phyloP scores from a whole-genome alignment of 1,284 basidiomycete species.

The Fereydounia khargensis region DNA sequence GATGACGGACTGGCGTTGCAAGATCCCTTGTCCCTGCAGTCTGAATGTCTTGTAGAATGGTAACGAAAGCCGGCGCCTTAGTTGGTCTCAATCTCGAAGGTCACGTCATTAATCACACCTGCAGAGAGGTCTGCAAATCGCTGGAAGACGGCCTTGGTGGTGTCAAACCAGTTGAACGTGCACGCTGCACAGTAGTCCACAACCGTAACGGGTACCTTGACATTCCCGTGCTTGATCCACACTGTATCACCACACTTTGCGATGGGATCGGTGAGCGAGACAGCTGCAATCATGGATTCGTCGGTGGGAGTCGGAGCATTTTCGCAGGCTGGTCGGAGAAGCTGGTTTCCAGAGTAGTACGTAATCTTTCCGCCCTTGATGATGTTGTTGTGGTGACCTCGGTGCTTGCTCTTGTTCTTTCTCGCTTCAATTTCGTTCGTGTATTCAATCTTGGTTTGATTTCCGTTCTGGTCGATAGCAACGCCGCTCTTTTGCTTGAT shows the following conservation, averaged over 20 bases:
- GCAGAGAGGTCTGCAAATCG: slow-evolving; percentile 3
- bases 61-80: too few species aligned
- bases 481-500: too few species aligned
- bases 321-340: slow-evolving; percentile 7
- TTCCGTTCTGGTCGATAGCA: too few species aligned
- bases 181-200: slow-evolving; percentile 20
- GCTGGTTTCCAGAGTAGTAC: slow-evolving; percentile 15
- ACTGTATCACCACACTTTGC: slow-evolving; percentile 16
- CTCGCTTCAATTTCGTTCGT: too few species aligned
- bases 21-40: too few species aligned
- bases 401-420: too few species aligned
- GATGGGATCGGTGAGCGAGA: slow-evolving; percentile 10
- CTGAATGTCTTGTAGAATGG: too few species aligned
- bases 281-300: slow-evolving; percentile 15
- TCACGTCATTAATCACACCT: slow-evolving; percentile 12
- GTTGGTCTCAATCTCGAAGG: too few species aligned
- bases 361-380: slow-evolving; percentile 15
- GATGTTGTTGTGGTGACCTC: slow-evolving; percentile 6
- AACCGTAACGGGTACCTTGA: slow-evolving; percentile 6
- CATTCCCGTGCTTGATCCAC: slow-evolving; percentile 4
- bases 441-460: too few species aligned
- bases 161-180: slow-evolving; percentile 17
- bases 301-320: slow-evolving; percentile 5
- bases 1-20: too few species aligned
- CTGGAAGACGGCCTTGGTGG: slow-evolving; percentile 28